phyloP scores from a whole-genome alignment of 78 protist genomes.

The Reticulomyxa filosa region DNA sequence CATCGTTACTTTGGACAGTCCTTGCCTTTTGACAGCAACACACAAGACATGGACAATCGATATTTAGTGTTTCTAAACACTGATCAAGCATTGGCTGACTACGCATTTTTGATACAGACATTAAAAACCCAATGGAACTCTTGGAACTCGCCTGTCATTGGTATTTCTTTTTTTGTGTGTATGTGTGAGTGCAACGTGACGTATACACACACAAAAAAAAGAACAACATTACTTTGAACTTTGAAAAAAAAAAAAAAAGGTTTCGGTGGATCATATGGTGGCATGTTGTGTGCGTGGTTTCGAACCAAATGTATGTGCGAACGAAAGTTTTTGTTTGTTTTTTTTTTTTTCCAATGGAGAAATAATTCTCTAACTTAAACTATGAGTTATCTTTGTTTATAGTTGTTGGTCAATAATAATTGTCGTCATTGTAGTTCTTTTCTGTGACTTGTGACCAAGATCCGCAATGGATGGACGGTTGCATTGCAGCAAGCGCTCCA shows the following conservation, averaged over 20 bases:
- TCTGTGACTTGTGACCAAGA: too few species aligned
- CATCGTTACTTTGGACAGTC: constrained; percentile 10
- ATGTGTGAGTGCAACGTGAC: too few species aligned
- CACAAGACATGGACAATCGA: not conserved
- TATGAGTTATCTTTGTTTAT: not conserved
- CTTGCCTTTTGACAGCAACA: not conserved
- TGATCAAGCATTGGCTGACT: constrained; percentile 8
- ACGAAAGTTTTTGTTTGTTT: too few species aligned
- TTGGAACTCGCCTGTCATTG: not conserved
- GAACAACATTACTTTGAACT: not conserved
- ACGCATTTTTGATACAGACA: not conserved
- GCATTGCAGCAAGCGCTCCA: constrained; percentile 14
- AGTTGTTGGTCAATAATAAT: too few species aligned
- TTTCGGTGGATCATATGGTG: constrained; percentile 21
- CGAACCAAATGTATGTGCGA: constrained; percentile 10
- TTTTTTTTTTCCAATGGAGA: too few species aligned
- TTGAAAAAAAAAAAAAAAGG: not conserved
- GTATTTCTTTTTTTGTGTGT: too few species aligned
- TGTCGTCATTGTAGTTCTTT: too few species aligned
- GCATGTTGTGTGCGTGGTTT: constrained; percentile 16
- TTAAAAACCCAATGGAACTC: not conserved
- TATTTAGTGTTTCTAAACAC: not conserved
- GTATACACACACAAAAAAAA: too few species aligned
- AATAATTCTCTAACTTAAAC: not conserved
- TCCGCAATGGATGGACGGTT: constrained; percentile 6